These are phyloP conservation scores for Circinella minor DNA, from an alignment of 371 early-diverging fungal species.

Conservation along the genomic window DNA sequence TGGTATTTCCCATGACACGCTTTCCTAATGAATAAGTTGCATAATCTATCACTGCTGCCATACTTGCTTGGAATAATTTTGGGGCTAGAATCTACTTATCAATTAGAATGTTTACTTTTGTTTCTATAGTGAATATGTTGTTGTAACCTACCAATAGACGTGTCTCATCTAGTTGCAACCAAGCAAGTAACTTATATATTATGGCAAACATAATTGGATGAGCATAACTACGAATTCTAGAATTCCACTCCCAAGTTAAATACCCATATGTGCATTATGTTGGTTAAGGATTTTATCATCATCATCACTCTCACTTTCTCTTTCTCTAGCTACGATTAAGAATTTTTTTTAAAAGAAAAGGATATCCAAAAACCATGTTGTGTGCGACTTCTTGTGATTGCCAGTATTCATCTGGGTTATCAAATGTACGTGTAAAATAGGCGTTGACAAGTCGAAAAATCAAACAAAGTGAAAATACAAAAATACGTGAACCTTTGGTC, in stretches of 20 bases:
- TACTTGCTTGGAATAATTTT: constrained; percentile 69
- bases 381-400: constrained; percentile 91
- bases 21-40: constrained; percentile 75
- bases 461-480: constrained; percentile 53
- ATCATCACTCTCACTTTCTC: background rate
- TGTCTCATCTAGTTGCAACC: constrained; percentile 66
- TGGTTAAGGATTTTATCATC: constrained; percentile 23
- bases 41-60: constrained; percentile 77
- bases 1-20: constrained; percentile 32
- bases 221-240: constrained; percentile 71
- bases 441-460: constrained; percentile 71
- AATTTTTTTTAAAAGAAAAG: constrained; percentile 27
- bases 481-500: constrained; percentile 24
- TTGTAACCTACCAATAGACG: constrained; percentile 51
- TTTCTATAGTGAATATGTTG: too few species aligned
- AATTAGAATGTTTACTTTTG: too few species aligned
- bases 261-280: constrained; percentile 67
- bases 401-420: constrained; percentile 92
- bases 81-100: constrained; percentile 68
- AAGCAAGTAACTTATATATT: constrained; percentile 65
- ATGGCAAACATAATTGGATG: constrained; percentile 82
- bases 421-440: constrained; percentile 69
- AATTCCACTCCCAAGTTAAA: constrained; percentile 92
- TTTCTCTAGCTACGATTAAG: too few species aligned
- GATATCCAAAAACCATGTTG: constrained; percentile 73